phyloP scores from a whole-genome alignment of 176 grass and related monocot species.

The Puya raimondii region DNA sequence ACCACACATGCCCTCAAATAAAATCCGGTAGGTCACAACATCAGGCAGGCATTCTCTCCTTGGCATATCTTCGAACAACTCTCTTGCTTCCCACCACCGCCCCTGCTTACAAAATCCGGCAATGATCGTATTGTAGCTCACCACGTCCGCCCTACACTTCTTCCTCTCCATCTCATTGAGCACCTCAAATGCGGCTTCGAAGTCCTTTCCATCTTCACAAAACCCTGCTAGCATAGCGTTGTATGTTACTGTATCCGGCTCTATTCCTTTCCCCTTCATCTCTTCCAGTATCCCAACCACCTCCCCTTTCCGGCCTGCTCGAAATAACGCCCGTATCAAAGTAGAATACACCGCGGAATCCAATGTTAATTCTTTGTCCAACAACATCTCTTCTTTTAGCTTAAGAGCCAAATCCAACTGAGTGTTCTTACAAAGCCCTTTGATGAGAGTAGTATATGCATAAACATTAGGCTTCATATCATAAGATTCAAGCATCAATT shows the following conservation, averaged over 20 bases:
- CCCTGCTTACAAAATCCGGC: slow-evolving; percentile 35
- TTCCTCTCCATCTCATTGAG: slow-evolving; percentile 51
- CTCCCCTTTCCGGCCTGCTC: slow-evolving; percentile 30
- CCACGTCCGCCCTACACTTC: slow-evolving; percentile 30
- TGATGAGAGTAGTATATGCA: slow-evolving; percentile 50
- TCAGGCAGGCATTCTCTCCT: slow-evolving; percentile 36
- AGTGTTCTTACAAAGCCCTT: slow-evolving; percentile 36
- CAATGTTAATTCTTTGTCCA: slow-evolving; percentile 7
- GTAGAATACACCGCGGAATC: slow-evolving; percentile 41
- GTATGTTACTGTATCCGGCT: slow-evolving; percentile 30
- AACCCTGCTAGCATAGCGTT: slow-evolving; percentile 58
- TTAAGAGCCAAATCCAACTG: slow-evolving; percentile 31
- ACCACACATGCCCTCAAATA: slow-evolving; percentile 44
- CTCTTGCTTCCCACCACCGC: slow-evolving; percentile 34
- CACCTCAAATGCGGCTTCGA: slow-evolving; percentile 32
- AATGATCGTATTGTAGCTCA: slow-evolving; percentile 56
- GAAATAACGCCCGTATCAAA: slow-evolving; percentile 42
- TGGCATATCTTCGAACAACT: slow-evolving; percentile 58
- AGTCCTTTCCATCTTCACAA: slow-evolving; percentile 41
- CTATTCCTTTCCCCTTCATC: slow-evolving; percentile 42
- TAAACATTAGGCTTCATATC: slow-evolving; percentile 26
- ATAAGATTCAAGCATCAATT: slow-evolving; percentile 28
- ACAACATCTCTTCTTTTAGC: slow-evolving; percentile 50
- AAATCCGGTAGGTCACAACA: slow-evolving; percentile 39
- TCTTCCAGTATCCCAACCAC: slow-evolving; percentile 50